Evolutionary conservation across 2,329 filamentous ascomycete species (phyloP).

Genomic region (Sclerotinia spermophila): DNA sequence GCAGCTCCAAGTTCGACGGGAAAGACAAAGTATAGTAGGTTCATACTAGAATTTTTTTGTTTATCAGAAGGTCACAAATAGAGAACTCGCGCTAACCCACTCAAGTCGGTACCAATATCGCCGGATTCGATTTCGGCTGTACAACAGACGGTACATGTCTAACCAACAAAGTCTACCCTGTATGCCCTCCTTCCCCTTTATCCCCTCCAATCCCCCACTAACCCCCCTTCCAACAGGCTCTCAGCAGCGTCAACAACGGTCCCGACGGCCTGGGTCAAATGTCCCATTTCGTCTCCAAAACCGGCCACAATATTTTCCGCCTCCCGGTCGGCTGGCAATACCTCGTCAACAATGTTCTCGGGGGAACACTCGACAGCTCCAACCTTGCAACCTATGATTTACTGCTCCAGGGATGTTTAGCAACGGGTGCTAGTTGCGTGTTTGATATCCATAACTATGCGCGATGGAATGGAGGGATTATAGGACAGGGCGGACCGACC

Average conservation of each 20-base stretch:
- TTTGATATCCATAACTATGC: conserved; percentile 58
- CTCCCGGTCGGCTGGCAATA: conserved; percentile 59
- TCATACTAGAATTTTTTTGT: background rate
- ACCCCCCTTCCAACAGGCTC: conserved; percentile 26
- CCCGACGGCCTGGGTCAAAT: conserved; percentile 36
- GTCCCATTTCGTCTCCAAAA: conserved; percentile 41
- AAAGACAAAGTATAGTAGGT: conserved; percentile 27
- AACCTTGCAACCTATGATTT: conserved; percentile 52
- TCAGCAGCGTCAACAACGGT: conserved; percentile 31
- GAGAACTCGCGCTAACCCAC: background rate
- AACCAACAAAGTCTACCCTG: conserved; percentile 33
- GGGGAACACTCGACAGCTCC: conserved; percentile 45
- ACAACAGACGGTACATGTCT: conserved; percentile 41
- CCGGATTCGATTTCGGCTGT: conserved; percentile 48
- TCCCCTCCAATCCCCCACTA: background rate
- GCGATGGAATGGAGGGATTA: conserved; percentile 58
- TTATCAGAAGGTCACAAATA: background rate
- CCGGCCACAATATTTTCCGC: conserved; percentile 46
- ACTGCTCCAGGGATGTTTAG: conserved; percentile 54
- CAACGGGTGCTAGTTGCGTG: conserved; percentile 55
- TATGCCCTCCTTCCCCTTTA: background rate
- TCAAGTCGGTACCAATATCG: conserved; percentile 32
- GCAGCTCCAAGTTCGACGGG: conserved; percentile 16
- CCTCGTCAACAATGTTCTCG: conserved; percentile 51
- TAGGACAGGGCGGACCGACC: conserved; percentile 62